These are phyloP conservation scores for Malbranchea zuffiana DNA, from an alignment of 2,329 filamentous ascomycete species.

Conservation along the genomic window DNA sequence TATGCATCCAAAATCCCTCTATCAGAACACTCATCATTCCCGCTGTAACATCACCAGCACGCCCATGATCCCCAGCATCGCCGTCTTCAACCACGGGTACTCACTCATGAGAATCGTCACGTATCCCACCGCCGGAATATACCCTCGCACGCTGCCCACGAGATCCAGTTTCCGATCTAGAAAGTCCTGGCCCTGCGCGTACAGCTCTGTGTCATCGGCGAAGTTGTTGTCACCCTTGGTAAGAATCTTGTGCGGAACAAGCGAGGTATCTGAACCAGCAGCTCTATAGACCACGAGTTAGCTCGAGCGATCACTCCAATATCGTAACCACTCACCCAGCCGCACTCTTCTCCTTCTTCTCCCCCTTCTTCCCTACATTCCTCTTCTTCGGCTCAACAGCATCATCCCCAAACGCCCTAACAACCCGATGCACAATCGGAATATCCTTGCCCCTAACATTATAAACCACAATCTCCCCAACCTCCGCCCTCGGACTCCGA, in stretches of 20 bases:
- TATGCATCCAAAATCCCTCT: no score
- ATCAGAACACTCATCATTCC: no score
- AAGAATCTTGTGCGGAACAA: constrained; percentile 49
- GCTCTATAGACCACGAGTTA: constrained; percentile 2
- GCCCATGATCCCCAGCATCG: constrained; percentile 89
- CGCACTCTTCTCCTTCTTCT: constrained; percentile 8
- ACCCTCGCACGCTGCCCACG: constrained; percentile 82
- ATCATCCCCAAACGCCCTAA: constrained; percentile 53
- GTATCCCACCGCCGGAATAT: constrained; percentile 90
- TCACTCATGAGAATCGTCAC: constrained; percentile 93
- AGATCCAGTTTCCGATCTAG: constrained; percentile 73
- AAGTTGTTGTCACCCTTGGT: constrained; percentile 97
- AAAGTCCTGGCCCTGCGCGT: constrained; percentile 77
- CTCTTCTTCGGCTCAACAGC: constrained; percentile 28
- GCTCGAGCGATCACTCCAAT: background rate
- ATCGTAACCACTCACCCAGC: constrained; percentile 10
- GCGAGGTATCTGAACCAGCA: constrained; percentile 17
- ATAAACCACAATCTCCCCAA: constrained; percentile 66
- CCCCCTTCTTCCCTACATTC: constrained; percentile 25
- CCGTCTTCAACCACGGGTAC: constrained; percentile 94
- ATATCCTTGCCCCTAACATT: constrained; percentile 91
- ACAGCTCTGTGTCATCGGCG: constrained; percentile 84
- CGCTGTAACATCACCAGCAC: constrained; percentile 83
- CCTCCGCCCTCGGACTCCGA: constrained; percentile 48
- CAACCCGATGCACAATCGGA: constrained; percentile 88